Conservation (phyloP, 257 asterid species). For the Nicotiana benthamiana region DNA sequence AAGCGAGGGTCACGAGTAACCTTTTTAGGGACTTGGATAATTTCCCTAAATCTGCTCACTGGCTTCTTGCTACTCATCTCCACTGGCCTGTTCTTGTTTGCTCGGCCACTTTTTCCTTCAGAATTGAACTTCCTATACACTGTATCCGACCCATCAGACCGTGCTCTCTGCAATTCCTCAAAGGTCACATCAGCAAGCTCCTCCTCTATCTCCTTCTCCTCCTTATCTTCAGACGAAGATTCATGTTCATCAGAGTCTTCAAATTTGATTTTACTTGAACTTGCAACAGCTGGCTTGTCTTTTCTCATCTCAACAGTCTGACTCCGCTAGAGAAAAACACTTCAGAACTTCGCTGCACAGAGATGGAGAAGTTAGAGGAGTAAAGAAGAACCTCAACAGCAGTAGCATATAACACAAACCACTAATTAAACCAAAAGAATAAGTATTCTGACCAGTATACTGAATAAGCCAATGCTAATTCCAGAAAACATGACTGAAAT, state of each 20-base stretch:
- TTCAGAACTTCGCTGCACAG: not conserved
- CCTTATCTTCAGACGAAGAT: no score
- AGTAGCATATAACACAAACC: not conserved
- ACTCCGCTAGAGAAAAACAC: not conserved
- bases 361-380: not conserved
- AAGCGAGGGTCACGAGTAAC: no score
- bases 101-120: no score
- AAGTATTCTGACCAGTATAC: not conserved
- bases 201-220: no score
- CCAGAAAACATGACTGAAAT: not conserved
- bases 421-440: not conserved
- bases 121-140: no score
- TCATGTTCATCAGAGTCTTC: conserved; percentile 37
- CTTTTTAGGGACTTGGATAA: no score
- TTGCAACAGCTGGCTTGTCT: conserved; percentile 20
- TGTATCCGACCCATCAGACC: no score
- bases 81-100: no score
- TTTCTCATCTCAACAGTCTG: conserved; percentile 20
- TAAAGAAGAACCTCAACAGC: not conserved
- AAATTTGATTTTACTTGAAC: conserved; percentile 48
- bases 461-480: not conserved
- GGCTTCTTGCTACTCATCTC: no score
- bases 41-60: no score
- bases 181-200: no score
- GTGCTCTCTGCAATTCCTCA: no score